Conservation (phyloP, 225 moss, liverwort and hornwort genomes). For the Pseudoscleropodium purum region DNA sequence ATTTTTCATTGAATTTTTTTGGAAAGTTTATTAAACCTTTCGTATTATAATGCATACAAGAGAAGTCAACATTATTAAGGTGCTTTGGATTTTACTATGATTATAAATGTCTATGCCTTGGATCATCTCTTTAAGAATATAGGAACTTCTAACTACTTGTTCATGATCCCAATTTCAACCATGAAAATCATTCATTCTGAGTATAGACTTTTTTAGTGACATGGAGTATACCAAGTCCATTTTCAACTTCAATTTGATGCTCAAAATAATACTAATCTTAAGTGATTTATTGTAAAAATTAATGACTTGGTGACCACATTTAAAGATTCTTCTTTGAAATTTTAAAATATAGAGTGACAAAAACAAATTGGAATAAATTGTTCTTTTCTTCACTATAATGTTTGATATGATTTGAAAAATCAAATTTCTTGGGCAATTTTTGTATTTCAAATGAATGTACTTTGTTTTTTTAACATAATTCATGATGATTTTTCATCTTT, state of each 20-base stretch:
- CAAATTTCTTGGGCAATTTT: no score
- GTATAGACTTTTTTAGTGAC: background rate
- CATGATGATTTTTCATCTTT: no score
- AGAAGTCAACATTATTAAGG: no score
- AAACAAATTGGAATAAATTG: background rate
- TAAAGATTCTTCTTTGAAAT: background rate
- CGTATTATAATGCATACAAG: no score
- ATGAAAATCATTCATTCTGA: background rate
- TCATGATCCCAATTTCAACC: background rate
- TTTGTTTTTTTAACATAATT: no score
- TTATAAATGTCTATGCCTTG: background rate
- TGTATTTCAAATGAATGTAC: no score
- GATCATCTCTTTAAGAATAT: background rate
- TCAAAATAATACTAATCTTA: background rate
- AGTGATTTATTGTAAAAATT: background rate
- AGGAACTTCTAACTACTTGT: background rate
- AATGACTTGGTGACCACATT: background rate
- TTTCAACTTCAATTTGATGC: background rate
- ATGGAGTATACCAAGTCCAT: background rate
- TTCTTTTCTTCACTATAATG: background rate
- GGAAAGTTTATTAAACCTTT: background rate
- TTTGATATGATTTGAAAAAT: no score
- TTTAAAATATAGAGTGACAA: background rate
- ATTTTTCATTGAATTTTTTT: background rate
- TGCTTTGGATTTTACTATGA: background rate